Percentiles rank a stretch among this genome's conserved stretches.
phyloP scores from a whole-genome alignment of 2,329 filamentous ascomycete genomes.

The Clarireedia paspali region DNA sequence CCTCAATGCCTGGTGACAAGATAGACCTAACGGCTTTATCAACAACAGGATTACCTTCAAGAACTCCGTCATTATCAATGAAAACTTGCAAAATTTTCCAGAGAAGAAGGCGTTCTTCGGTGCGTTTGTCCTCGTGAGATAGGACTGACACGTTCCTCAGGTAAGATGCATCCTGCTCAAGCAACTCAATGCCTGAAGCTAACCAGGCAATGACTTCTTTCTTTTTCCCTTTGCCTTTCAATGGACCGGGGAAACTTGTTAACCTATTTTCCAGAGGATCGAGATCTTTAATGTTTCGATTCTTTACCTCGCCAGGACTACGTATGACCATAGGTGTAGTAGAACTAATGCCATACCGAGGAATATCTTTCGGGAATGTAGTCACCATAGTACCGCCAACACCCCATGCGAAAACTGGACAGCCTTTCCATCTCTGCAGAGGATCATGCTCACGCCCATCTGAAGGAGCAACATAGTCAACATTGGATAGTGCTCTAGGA shows the following conservation, averaged over 20 bases:
- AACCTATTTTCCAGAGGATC: constrained; percentile 64
- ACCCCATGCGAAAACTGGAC: constrained; percentile 80
- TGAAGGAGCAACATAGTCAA: constrained; percentile 54
- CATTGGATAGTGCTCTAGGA: constrained; percentile 43
- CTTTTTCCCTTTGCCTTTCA: constrained; percentile 88
- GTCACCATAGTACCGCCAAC: constrained; percentile 76
- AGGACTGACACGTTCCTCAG: constrained; percentile 40
- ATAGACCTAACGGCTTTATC: constrained; percentile 69
- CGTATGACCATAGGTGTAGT: constrained; percentile 71
- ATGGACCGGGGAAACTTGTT: constrained; percentile 79
- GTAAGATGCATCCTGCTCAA: constrained; percentile 49
- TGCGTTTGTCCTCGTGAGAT: constrained; percentile 58
- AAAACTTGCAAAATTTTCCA: constrained; percentile 82
- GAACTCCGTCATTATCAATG: constrained; percentile 74
- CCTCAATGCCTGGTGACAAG: constrained; percentile 52
- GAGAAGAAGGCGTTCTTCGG: constrained; percentile 71
- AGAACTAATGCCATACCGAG: constrained; percentile 68
- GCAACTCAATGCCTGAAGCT: constrained; percentile 60
- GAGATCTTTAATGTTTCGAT: constrained; percentile 68
- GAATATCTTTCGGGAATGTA: constrained; percentile 81
- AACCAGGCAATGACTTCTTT: constrained; percentile 87
- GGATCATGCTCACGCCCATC: constrained; percentile 66
- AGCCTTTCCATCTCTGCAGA: constrained; percentile 83
- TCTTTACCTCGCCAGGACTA: constrained; percentile 71
- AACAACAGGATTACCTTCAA: constrained; percentile 66